A percentile compares a stretch with the other conserved stretches of the same genome.
Evolutionary conservation across 257 asterid species (phyloP).

Genomic region (Solanum bulbocastanum): DNA sequence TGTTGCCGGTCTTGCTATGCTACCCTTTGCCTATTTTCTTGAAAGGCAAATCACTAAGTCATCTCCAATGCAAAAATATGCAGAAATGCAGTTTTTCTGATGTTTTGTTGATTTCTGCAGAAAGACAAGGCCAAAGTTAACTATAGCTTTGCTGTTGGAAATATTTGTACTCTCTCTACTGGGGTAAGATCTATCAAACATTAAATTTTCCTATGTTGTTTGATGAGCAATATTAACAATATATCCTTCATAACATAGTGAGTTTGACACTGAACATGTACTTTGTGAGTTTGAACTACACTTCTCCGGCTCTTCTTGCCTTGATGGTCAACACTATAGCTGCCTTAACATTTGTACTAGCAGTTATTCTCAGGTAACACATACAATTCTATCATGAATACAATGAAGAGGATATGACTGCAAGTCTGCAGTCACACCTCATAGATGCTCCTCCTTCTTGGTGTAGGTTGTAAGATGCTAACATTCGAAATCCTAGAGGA

Average conservation of each 20-base stretch:
- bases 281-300: constrained; percentile 45
- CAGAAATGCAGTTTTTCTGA: not conserved
- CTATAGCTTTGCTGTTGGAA: constrained; percentile 38
- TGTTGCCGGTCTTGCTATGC: constrained; percentile 32
- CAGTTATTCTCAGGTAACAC: constrained; percentile 55
- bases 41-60: constrained; percentile 32
- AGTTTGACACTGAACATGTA: constrained; percentile 68
- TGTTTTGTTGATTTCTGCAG: constrained; percentile 23
- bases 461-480: constrained; percentile 54
- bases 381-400: not conserved
- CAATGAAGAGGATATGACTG: not conserved
- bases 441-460: not conserved
- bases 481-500: constrained; percentile 40
- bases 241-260: constrained; percentile 30
- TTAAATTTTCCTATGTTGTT: not conserved
- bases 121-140: constrained; percentile 47
- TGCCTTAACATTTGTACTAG: constrained; percentile 57
- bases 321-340: constrained; percentile 62
- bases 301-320: constrained; percentile 61
- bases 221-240: not conserved
- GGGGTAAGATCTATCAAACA: constrained; percentile 30
- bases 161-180: constrained; percentile 50
- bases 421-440: not conserved
- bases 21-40: constrained; percentile 67
- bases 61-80: not conserved